Base-by-base conservation (phyloP, 768 basidiomycete genomes). In the Ramaria sp. region DNA sequence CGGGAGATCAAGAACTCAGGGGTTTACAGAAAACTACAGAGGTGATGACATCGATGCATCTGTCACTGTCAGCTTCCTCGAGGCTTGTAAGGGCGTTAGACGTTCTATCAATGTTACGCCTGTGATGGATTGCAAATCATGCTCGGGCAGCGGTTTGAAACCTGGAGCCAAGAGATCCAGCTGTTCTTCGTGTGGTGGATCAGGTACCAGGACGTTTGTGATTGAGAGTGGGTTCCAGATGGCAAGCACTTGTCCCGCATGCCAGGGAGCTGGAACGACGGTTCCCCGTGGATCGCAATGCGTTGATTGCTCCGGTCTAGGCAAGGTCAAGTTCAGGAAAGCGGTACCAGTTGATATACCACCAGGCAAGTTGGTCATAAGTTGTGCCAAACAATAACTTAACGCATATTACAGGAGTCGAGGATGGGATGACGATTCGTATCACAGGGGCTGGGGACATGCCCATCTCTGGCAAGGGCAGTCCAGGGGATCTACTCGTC, bases 181-280 rank as follows among this genome's bases (percentile, higher is more conserved):
- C 27, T 99, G 96, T 69, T 63, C 71, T 49, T 69, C 83, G 34
- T 99, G 96, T 69, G 76, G 82, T 56, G 96, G 96, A 54, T 77
- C 87, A 22, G 96, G 96, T 43, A 81, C 85, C 34, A 80, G 83
- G 66, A 89, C 92, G 16, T 97, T 88, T 67, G 83, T 90, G 51
- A 79, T 99, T 63, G 83, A 90, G 64, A 85, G 78, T 65, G 96
- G 96, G 16, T 98, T 99, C 79, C 88, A 92, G 66, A 94, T 99
- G 91, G 83, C 92, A 22, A 88, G 83, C 58, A 92, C 91, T 28
- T 99, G 96, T 70, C 73, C 75, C 52, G 65, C 78, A 25, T 99
- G 96, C 68, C 73, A 77, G 16, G 96, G 96, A 9, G 74, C 77
- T 27, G 96, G 96, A 24, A 80, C 79, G 41, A 79, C 78, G 1